phyloP scores from a whole-genome alignment of 1,284 basidiomycete genomes.

The Trichosporon sp. region DNA sequence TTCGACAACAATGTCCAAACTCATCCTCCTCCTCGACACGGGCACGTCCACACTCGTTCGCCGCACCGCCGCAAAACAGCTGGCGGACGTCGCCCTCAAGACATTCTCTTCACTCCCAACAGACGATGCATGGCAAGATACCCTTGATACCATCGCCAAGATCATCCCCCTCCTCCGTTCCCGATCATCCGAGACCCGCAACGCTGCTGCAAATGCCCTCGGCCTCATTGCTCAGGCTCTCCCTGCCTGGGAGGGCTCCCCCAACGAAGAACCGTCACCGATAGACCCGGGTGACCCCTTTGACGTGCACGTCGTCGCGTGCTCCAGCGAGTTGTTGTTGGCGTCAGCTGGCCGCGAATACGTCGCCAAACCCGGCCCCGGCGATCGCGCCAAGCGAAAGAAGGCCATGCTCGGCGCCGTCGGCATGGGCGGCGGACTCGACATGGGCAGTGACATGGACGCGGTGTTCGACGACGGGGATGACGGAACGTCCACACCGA shows the following conservation, averaged over 20 bases:
- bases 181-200: constrained; percentile 53
- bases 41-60: constrained; percentile 55
- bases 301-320: constrained; percentile 37
- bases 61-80: constrained; percentile 55
- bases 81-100: constrained; percentile 52
- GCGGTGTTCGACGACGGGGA: constrained; percentile 49
- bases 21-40: constrained; percentile 56
- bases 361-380: constrained; percentile 45
- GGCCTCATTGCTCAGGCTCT: constrained; percentile 45
- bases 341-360: constrained; percentile 54
- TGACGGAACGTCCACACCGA: constrained; percentile 24
- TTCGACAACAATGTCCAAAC: constrained; percentile 39
- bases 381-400: constrained; percentile 48
- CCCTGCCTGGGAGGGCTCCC: constrained; percentile 22
- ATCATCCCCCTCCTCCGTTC: constrained; percentile 53
- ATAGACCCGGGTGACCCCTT: constrained; percentile 29
- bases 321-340: constrained; percentile 38
- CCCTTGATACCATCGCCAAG: constrained; percentile 51
- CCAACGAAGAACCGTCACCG: constrained; percentile 28
- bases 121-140: constrained; percentile 55
- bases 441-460: constrained; percentile 50
- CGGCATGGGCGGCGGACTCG: constrained; percentile 49
- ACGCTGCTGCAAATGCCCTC: constrained; percentile 53
- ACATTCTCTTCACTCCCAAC: constrained; percentile 41
- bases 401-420: constrained; percentile 54